These are phyloP conservation scores for Aethionema arabicum DNA, from an alignment of 345 rosid species.

Conservation along the genomic window DNA sequence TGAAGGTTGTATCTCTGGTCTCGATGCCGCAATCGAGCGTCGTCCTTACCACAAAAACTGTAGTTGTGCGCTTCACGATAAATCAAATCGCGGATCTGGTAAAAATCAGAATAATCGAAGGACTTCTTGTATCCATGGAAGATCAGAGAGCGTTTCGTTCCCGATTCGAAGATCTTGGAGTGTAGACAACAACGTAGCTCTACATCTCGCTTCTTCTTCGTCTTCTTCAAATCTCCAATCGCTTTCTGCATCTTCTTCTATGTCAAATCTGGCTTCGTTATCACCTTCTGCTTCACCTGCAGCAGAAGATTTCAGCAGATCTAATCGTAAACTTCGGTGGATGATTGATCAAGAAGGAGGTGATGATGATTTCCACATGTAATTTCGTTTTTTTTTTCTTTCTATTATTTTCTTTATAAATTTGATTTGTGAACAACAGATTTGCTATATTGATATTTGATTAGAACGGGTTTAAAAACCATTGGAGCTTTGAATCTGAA, in stretches of 20 bases:
- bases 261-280: slow-evolving; percentile 8
- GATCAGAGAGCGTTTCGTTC: slow-evolving; percentile 51
- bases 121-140: slow-evolving; percentile 34
- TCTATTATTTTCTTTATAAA: no score
- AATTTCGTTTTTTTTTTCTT: no score
- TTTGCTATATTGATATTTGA: no score
- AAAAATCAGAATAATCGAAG: slow-evolving; percentile 23
- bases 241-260: slow-evolving; percentile 51
- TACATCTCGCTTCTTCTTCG: slow-evolving; percentile 24
- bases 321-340: slow-evolving; percentile 27
- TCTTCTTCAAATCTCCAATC: slow-evolving; percentile 36
- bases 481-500: no score
- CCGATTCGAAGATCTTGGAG: slow-evolving; percentile 71
- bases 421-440: no score
- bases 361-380: slow-evolving; percentile 10
- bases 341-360: slow-evolving; percentile 26
- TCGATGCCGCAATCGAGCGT: slow-evolving; percentile 51
- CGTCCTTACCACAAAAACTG: slow-evolving; percentile 80
- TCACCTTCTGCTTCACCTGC: slow-evolving; percentile 5
- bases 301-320: slow-evolving; percentile 21
- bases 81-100: slow-evolving; percentile 21
- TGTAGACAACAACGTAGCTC: slow-evolving; percentile 54
- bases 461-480: no score
- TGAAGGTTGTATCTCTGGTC: slow-evolving; percentile 59
- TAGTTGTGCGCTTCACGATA: slow-evolving; percentile 56